phyloP scores from a whole-genome alignment of 2,329 filamentous ascomycete species.

The Dothistroma pini region DNA sequence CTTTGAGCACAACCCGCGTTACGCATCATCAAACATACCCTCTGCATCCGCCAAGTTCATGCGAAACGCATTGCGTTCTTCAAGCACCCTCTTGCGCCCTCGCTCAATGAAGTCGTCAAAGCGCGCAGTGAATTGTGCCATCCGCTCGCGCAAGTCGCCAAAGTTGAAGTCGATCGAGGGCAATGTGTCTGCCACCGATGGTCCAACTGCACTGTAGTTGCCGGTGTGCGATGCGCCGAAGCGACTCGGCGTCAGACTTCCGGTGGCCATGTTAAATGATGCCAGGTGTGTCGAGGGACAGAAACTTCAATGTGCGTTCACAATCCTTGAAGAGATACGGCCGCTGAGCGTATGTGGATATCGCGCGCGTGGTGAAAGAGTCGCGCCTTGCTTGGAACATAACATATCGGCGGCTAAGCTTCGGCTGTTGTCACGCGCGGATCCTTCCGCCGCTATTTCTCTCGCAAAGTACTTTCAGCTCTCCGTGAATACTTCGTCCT shows the following conservation, averaged over 20 bases:
- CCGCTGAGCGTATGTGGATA: not conserved
- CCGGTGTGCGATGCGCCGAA: conserved; percentile 69
- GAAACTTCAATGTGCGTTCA: no score
- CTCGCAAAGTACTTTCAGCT: not conserved
- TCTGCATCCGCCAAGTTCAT: conserved; percentile 86
- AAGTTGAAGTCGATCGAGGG: conserved; percentile 94
- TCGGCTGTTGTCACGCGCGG: not conserved
- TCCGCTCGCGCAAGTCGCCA: conserved; percentile 89
- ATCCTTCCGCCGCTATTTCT: not conserved
- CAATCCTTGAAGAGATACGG: not conserved
- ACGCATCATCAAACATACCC: conserved; percentile 53
- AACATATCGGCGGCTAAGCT: not conserved
- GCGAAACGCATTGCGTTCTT: conserved; percentile 91
- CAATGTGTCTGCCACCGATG: conserved; percentile 71
- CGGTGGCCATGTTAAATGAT: conserved; percentile 27
- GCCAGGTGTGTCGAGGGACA: not conserved
- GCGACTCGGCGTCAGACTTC: conserved; percentile 45
- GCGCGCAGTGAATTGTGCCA: conserved; percentile 83
- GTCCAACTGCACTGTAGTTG: conserved; percentile 54
- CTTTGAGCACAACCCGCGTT: not conserved
- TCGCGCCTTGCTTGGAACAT: not conserved
- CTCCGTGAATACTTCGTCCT: not conserved
- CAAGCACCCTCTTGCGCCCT: conserved; percentile 80
- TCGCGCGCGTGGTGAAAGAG: not conserved
- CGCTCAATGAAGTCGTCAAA: conserved; percentile 95